Evolutionary conservation across 805 yeast genomes (phyloP), one percentile per base, ranked within the genome.

Genomic region (Cephaloascus fragrans): DNA sequence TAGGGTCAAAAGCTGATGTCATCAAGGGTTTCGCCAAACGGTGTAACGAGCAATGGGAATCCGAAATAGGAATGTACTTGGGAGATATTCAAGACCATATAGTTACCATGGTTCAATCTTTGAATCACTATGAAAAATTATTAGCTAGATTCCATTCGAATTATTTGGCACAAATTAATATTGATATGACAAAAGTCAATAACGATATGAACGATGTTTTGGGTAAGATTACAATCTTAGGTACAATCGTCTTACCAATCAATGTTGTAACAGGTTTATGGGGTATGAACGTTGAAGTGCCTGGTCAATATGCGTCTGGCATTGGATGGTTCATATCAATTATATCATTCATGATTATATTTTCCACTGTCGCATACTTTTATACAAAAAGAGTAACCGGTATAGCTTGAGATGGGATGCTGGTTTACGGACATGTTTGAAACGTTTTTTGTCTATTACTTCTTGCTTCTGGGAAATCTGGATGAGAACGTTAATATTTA

Each of bases 261-360:
- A 93, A 93, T 55, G 86, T 93, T 40, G 82, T 93, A 18, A 93
- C 98, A 0, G 98, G 98, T 17, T 63, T 93, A 36, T 93, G 97
- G 97, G 98, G 98, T 41, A 93, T 93, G 98, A 93, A 93, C 62
- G 95, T 93, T 47, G 51, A 86, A 9, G 98, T 93, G 28, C 98
- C 98, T 0, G 98, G 98, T 0, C 97, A 90, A 56, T 67, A 56
- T 23, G 49, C 53, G 33, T 59, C 51, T 12, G 67, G 69, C 2
- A 51, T 67, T 39, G 47, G 52, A 16, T 67, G 72, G 72, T 67
- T 67, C 45, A 63, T 56, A 50, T 53, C 61, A 3, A 67, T 67
- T 19, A 47, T 65, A 20, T 49, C 51, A 14, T 48, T 52, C 12
- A 66, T 67, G 61, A 39, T 54, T 10, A 26, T 56, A 33, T 62